Evolutionary conservation across 1,139 yeast species (phyloP), one percentile per base, ranked within the genome.

Genomic region (Debaryomyces subglobosus): DNA sequence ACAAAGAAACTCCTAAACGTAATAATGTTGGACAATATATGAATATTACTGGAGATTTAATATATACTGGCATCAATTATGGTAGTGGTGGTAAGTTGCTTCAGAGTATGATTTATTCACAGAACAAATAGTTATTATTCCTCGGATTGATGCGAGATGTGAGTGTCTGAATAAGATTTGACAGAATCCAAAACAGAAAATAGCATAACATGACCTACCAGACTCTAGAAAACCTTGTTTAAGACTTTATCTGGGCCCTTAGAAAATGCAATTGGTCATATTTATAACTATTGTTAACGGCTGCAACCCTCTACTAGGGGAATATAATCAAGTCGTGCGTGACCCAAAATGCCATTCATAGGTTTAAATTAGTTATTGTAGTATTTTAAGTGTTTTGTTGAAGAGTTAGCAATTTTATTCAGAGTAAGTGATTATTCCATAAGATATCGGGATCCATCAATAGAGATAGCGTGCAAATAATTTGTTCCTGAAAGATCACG

Each of bases 321-420:
- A 32, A 6, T 15, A 13, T 16, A 16, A 13, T 12, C 20, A 15
- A 21, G 38, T 35, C 38, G 38, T 35, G 38, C 13, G n/a, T 13
- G 4, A 7, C 7, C 9, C 38, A 35, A 21, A 21, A 3, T 35
- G 25, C 15, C 38, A 13, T 35, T 10, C 34, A 34, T 35, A 35
- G 38, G 38, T 18, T 35, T 35, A 35, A 35, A 35, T 35, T 35
- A 35, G 24, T n/a, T 5, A 35, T 35, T 35, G 38, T 35, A 35
- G 38, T 20, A 15, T 15, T 15, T 3, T 27, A 9, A 7, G 24
- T 3, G 24, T 16, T 15, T 39, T 20, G 36, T 40, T 18, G 16
- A 30, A 30, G 24, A 13, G 23, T 40, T 40, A 30, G 37, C 43
- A 40, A 40, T 30, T 40, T 40, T 40, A 40, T 20, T 32, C 24